These are phyloP conservation scores for Silene noctiflora DNA, from an alignment of 179 eudicot genomes.

Conservation along the genomic window DNA sequence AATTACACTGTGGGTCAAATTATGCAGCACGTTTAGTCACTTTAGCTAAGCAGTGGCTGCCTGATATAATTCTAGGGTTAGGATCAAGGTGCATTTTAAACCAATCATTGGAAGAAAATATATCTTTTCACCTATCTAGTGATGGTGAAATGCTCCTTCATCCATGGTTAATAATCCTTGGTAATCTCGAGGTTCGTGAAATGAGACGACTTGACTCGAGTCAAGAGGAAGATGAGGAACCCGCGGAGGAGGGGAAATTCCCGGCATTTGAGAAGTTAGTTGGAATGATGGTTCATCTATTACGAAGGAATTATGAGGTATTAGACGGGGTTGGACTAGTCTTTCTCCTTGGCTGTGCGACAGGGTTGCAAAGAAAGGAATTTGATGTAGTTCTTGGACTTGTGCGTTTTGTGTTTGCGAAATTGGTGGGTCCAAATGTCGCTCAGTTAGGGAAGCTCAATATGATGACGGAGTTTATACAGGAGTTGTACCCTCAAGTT, in stretches of 20 bases:
- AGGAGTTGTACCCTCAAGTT: slow-evolving; percentile 49
- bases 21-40: slow-evolving; percentile 56
- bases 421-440: slow-evolving; percentile 38
- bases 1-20: slow-evolving; percentile 55
- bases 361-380: slow-evolving; percentile 55
- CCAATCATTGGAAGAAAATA: slow-evolving; percentile 31
- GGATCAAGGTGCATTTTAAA: slow-evolving; percentile 50
- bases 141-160: slow-evolving; percentile 40
- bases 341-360: slow-evolving; percentile 37
- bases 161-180: slow-evolving; percentile 57
- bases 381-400: slow-evolving; percentile 55
- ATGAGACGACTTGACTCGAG: slow-evolving; percentile 37
- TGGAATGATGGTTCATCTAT: slow-evolving; percentile 40
- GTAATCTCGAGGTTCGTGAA: slow-evolving; percentile 61
- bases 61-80: slow-evolving; percentile 73
- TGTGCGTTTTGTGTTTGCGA: slow-evolving; percentile 48
- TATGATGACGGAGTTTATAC: slow-evolving; percentile 38
- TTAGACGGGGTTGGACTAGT: slow-evolving; percentile 56
- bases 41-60: slow-evolving; percentile 71
- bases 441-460: slow-evolving; percentile 43
- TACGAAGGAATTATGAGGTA: slow-evolving; percentile 39
- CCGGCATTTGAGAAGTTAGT: slow-evolving; percentile 57
- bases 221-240: slow-evolving; percentile 39
- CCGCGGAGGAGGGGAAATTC: slow-evolving; percentile 29
- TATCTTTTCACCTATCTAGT: slow-evolving; percentile 21